Evolutionary conservation across 2,329 filamentous ascomycete genomes (phyloP), one percentile per base, ranked within the genome.

Genomic region (Penicillium sp.): DNA sequence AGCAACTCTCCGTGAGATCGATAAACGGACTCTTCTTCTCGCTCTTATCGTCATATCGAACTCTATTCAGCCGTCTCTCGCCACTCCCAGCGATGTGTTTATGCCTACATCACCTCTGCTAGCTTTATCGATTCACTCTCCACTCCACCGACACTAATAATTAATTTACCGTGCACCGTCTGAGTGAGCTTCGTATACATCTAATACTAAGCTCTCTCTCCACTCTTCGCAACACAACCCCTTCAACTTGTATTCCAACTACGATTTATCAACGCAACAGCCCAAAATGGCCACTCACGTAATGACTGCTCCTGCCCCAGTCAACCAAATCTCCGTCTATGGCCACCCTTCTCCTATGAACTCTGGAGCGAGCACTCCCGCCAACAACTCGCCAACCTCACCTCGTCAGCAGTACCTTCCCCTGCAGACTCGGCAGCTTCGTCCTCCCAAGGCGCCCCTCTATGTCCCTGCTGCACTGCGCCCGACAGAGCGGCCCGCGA

Each of bases 401-500:
- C 83, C 84, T 52, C 80, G 79, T 26, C 71, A 73, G 17, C 72
- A 76, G 63, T 73, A 72, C 55, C 69, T 78, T 9, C 78, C 77
- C 3, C 66, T 80, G 50, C 83, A 84, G 64, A 80, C 81, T 26
- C 83, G 84, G 64, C 85, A 88, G 75, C 76, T 88, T 62, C 84
- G 86, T 59, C 85, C 85, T 23, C 82, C 83, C 53, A 87, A 88
- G 73, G 82, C 83, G 23, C 86, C 87, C 35, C 79, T 88, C 56
- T 89, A 89, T 71, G 83, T 88, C 23, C 87, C 87, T 26, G 87
- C 87, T 11, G 87, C 84, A 7, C 77, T 89, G 64, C 82, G 87
- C 58, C 86, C 84, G 56, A 88, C 86, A 31, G 84, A 88, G 73
- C 80, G 82, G 60, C 81, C 83, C 15, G 73, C 75, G 53, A 80